Conservation (phyloP, 345 rosid genomes). For the Conringia planisiliqua region DNA sequence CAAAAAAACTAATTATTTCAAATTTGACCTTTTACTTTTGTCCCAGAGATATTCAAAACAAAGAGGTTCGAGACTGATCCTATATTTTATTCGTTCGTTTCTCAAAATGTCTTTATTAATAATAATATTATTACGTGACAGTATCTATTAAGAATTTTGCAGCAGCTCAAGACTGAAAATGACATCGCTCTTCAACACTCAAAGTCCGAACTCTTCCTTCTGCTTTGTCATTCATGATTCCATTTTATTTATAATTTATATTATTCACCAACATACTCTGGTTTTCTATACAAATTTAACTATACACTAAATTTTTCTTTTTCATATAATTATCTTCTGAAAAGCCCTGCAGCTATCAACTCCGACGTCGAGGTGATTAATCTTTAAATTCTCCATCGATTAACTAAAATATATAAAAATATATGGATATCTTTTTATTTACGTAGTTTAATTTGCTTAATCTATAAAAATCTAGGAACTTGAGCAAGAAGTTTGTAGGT, state of each 20-base stretch:
- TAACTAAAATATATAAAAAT: background rate
- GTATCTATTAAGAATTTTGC: constrained; percentile 54
- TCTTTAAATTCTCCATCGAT: background rate
- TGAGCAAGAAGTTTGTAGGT: constrained; percentile 56
- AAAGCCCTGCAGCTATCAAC: constrained; percentile 55
- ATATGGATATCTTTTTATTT: background rate
- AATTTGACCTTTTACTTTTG: background rate
- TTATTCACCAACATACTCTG: background rate
- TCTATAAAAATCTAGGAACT: constrained; percentile 43
- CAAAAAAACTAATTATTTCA: background rate
- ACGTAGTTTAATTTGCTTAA: background rate
- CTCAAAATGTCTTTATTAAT: background rate
- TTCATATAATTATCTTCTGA: background rate
- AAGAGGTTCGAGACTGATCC: constrained; percentile 43
- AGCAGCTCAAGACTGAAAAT: constrained; percentile 57
- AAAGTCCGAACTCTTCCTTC: constrained; percentile 37
- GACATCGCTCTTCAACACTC: constrained; percentile 57
- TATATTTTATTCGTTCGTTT: background rate
- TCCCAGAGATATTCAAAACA: constrained; percentile 48
- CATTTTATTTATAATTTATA: background rate
- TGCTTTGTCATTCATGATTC: background rate
- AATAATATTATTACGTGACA: constrained; percentile 20
- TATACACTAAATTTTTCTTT: background rate
- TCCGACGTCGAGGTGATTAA: constrained; percentile 55
- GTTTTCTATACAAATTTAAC: background rate